Evolutionary conservation across 2,329 filamentous ascomycete species (phyloP).

Genomic region (Trichoderma sp.): DNA sequence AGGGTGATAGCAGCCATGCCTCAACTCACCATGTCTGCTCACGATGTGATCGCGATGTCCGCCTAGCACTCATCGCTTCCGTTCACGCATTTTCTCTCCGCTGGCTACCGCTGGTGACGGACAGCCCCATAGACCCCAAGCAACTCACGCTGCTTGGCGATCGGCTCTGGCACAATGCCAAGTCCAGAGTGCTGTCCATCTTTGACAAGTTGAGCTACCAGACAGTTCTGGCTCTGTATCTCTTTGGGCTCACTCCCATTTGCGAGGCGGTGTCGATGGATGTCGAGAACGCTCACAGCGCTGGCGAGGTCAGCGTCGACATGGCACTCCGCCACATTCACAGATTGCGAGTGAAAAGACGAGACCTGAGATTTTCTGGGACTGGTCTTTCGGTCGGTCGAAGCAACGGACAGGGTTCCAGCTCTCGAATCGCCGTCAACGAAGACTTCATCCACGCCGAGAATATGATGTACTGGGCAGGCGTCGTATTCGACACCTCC

Average conservation of each 20-base stretch:
- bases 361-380: slow-evolving; percentile 5
- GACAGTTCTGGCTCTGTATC: slow-evolving; percentile 11
- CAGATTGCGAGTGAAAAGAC: slow-evolving; percentile 11
- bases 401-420: background rate
- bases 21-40: background rate
- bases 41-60: background rate
- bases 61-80: background rate
- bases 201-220: slow-evolving; percentile 21
- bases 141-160: background rate
- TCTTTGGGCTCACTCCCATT: slow-evolving; percentile 10
- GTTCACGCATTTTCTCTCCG: slow-evolving; percentile 10
- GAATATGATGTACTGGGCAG: slow-evolving; percentile 21
- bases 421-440: background rate
- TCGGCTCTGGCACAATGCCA: slow-evolving; percentile 9
- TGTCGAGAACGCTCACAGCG: background rate
- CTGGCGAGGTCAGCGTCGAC: slow-evolving; percentile 12
- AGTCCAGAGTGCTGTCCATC: background rate
- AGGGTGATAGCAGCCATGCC: background rate
- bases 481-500: slow-evolving; percentile 14
- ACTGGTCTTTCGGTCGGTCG: background rate
- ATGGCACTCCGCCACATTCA: slow-evolving; percentile 18
- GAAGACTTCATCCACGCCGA: slow-evolving; percentile 20
- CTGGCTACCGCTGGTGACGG: slow-evolving; percentile 1
- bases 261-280: background rate
- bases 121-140: background rate